Percentiles rank a stretch among this genome's conserved stretches.
Evolutionary conservation across 2,329 filamentous ascomycete genomes (phyloP).

Genomic region (Colletotrichum sp.): DNA sequence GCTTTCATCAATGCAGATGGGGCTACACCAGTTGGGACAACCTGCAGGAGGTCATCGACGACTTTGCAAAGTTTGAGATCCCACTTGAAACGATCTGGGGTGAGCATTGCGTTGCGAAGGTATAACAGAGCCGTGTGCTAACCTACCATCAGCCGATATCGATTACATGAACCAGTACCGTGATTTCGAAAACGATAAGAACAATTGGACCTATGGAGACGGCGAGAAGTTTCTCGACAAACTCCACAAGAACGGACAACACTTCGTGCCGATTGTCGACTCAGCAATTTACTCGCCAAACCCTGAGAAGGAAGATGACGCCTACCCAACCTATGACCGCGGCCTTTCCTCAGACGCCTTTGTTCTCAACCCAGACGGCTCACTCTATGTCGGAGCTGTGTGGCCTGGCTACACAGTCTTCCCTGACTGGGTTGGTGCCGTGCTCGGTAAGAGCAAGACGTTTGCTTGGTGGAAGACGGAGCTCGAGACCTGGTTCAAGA

Average conservation of each 20-base stretch:
- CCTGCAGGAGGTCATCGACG: conserved; percentile 69
- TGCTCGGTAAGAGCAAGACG: conserved; percentile 66
- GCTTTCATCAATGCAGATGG: conserved; percentile 85
- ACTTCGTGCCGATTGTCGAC: conserved; percentile 80
- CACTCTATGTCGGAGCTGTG: conserved; percentile 65
- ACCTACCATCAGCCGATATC: conserved; percentile 61
- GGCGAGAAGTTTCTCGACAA: conserved; percentile 65
- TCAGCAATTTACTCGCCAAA: conserved; percentile 74
- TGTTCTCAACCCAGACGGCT: conserved; percentile 64
- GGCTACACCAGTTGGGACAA: conserved; percentile 78
- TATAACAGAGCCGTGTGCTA: background rate
- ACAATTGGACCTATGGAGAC: conserved; percentile 60
- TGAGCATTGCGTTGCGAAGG: background rate
- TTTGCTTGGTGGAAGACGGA: conserved; percentile 73
- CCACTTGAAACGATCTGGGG: conserved; percentile 77
- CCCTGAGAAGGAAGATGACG: conserved; percentile 62
- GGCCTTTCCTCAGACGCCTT: conserved; percentile 61
- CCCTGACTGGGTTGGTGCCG: conserved; percentile 72
- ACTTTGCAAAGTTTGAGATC: conserved; percentile 68
- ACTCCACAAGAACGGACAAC: conserved; percentile 68
- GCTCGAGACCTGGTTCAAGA: conserved; percentile 60
- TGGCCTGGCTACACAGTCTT: conserved; percentile 78
- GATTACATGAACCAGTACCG: conserved; percentile 71
- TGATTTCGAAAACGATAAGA: conserved; percentile 67
- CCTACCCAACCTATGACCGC: conserved; percentile 65